Conservation (phyloP, 768 basidiomycete species). For the Lepiota subincarnata region DNA sequence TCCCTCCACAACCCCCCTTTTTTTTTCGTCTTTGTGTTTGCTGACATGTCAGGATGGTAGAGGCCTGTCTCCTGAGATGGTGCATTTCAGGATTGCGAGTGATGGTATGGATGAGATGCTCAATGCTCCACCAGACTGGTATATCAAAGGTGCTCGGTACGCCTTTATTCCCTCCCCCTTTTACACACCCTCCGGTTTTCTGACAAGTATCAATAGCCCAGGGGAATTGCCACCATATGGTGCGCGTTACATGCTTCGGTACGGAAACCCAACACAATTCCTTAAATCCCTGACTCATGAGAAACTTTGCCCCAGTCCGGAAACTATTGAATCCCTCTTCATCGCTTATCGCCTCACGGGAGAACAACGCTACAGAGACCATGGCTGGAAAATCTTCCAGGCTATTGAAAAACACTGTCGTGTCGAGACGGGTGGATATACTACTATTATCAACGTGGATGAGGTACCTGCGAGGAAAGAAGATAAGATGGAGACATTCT, state of each 20-base stretch:
- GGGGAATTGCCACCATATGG: slow-evolving; percentile 60
- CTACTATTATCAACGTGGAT: slow-evolving; percentile 82
- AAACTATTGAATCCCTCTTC: slow-evolving; percentile 94
- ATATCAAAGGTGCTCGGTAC: slow-evolving; percentile 79
- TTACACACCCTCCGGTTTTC: background rate
- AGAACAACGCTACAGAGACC: slow-evolving; percentile 71
- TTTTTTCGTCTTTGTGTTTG: background rate
- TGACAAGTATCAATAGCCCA: slow-evolving; percentile 18
- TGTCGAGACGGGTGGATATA: slow-evolving; percentile 78
- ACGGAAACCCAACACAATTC: slow-evolving; percentile 16
- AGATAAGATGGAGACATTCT: slow-evolving; percentile 96
- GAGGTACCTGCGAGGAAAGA: slow-evolving; percentile 60
- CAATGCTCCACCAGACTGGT: slow-evolving; percentile 70
- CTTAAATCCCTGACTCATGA: background rate
- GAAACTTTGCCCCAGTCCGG: slow-evolving; percentile 57
- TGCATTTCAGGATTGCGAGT: slow-evolving; percentile 68
- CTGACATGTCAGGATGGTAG: slow-evolving; percentile 31
- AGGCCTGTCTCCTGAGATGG: slow-evolving; percentile 86
- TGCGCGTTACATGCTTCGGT: slow-evolving; percentile 90
- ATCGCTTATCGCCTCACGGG: slow-evolving; percentile 89
- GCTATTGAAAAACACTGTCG: slow-evolving; percentile 83
- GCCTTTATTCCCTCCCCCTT: slow-evolving; percentile 15
- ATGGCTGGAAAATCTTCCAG: slow-evolving; percentile 87
- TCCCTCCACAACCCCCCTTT: background rate
- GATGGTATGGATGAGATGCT: slow-evolving; percentile 46